Conservation (phyloP, 225 moss, liverwort and hornwort genomes). For the Anthoceros angustus region DNA sequence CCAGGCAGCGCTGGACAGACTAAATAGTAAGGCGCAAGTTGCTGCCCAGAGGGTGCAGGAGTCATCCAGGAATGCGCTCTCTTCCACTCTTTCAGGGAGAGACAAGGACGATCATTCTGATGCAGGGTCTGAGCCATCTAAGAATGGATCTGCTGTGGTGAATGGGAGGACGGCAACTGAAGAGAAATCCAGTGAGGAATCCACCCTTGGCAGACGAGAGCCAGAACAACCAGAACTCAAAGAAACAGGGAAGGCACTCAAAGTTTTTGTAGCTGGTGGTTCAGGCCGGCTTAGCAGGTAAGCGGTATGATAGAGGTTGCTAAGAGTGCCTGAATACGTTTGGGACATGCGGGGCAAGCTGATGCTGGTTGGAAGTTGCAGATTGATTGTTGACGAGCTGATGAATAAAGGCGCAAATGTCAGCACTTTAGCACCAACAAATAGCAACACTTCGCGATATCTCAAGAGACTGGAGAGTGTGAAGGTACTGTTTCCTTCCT, state of each 20-base stretch:
- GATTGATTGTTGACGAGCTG: conserved; percentile 63
- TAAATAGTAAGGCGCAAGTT: not conserved
- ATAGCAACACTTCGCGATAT: conserved; percentile 41
- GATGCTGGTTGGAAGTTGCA: conserved; percentile 7
- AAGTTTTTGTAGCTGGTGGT: conserved; percentile 77
- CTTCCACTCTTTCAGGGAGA: conserved; percentile 9
- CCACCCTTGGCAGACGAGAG: conserved; percentile 7
- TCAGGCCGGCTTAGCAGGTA: conserved; percentile 74
- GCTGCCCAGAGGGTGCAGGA: conserved; percentile 49
- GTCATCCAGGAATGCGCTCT: conserved; percentile 27
- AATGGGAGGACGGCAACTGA: not conserved
- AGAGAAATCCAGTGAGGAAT: not conserved
- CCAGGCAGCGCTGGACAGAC: not conserved
- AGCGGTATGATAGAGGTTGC: not conserved
- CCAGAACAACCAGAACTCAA: conserved; percentile 14
- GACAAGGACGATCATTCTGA: conserved; percentile 8
- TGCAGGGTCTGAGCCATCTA: not conserved
- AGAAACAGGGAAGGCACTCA: conserved; percentile 25
- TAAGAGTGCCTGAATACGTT: not conserved
- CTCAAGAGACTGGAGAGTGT: conserved; percentile 43
- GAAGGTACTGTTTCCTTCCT: conserved; percentile 27
- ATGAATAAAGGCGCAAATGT: conserved; percentile 52
- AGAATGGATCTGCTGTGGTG: not conserved
- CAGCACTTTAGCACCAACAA: conserved; percentile 46
- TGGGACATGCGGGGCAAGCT: not conserved